Percentiles rank a stretch among this genome's conserved stretches.
Evolutionary conservation across 2,329 filamentous ascomycete species (phyloP).

Genomic region (Fusarium metavorans): DNA sequence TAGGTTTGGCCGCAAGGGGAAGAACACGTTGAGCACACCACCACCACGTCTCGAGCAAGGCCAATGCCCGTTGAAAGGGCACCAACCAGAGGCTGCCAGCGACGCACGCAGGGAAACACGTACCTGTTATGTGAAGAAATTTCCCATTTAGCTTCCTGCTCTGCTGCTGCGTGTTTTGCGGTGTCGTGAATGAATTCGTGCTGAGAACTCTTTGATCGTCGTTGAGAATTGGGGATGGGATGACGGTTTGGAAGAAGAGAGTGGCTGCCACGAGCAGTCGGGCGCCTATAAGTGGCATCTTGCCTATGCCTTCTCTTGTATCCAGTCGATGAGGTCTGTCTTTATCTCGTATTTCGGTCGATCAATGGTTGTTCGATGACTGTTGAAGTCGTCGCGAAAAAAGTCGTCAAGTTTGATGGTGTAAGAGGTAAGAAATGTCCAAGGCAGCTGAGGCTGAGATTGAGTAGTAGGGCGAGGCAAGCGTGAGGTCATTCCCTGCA

Average conservation of each 20-base stretch:
- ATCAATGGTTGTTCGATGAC: not conserved
- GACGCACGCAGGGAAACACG: constrained; percentile 40
- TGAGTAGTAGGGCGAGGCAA: not conserved
- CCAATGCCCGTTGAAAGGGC: constrained; percentile 2
- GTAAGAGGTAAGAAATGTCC: constrained; percentile 2
- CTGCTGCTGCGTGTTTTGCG: constrained; percentile 36
- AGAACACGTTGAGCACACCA: constrained; percentile 16
- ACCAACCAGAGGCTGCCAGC: constrained; percentile 10
- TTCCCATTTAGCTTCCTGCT: constrained; percentile 72
- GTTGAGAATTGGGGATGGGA: constrained; percentile 40
- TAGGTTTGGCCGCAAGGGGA: constrained; percentile 8
- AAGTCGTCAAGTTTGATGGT: constrained; percentile 3
- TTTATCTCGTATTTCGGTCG: not conserved
- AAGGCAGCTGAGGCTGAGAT: constrained; percentile 6
- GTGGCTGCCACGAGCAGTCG: constrained; percentile 47
- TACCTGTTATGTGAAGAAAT: constrained; percentile 92
- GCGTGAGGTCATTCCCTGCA: constrained; percentile 38
- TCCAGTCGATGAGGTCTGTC: not conserved
- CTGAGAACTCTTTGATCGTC: constrained; percentile 35
- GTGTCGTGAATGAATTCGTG: constrained; percentile 21
- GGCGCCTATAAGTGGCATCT: constrained; percentile 44
- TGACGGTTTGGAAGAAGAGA: constrained; percentile 36
- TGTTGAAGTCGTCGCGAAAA: not conserved
- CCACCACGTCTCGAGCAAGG: constrained; percentile 1
- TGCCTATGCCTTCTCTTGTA: not conserved